These are phyloP conservation scores for Wickerhamomyces mucosus DNA, from an alignment of 805 yeast genomes.

Conservation along the genomic window DNA sequence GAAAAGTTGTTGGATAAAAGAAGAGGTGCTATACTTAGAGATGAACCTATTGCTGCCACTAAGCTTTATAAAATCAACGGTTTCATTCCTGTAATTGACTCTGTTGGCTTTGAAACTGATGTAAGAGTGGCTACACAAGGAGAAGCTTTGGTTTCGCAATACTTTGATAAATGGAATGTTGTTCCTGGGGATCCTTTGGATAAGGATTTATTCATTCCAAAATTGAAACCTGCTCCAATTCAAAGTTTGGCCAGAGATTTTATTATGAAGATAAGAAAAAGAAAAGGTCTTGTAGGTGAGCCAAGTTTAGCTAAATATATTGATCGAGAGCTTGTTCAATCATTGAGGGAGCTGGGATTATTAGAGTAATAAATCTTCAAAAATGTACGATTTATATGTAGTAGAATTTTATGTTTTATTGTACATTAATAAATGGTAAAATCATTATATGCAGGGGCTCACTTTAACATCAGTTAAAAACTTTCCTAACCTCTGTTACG, in stretches of 20 bases:
- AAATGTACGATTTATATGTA: too few relatives aligned
- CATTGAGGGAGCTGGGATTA: constrained; percentile 42
- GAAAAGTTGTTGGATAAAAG: constrained; percentile 46
- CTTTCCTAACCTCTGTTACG: constrained; percentile 25
- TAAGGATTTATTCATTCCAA: constrained; percentile 47
- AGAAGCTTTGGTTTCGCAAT: constrained; percentile 58
- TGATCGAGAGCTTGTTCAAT: constrained; percentile 46
- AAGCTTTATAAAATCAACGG: constrained; percentile 55
- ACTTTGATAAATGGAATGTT: constrained; percentile 60
- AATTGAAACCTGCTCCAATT: constrained; percentile 65
- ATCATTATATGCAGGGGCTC: too few relatives aligned
- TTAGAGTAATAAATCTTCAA: too few relatives aligned
- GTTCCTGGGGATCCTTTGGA: constrained; percentile 94
- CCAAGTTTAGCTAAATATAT: constrained; percentile 59
- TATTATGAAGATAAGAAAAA: constrained; percentile 75
- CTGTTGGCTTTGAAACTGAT: constrained; percentile 85
- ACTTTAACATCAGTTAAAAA: too few relatives aligned
- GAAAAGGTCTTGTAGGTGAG: constrained; percentile 78
- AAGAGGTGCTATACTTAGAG: constrained; percentile 52
- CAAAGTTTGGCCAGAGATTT: constrained; percentile 78
- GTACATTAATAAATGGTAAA: too few relatives aligned
- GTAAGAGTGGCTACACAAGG: constrained; percentile 71
- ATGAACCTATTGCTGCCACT: constrained; percentile 61
- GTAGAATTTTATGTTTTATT: too few relatives aligned
- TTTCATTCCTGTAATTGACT: constrained; percentile 77